Conservation (phyloP, 2,329 filamentous ascomycete genomes). For the Ceratocystis eucalypticola region DNA sequence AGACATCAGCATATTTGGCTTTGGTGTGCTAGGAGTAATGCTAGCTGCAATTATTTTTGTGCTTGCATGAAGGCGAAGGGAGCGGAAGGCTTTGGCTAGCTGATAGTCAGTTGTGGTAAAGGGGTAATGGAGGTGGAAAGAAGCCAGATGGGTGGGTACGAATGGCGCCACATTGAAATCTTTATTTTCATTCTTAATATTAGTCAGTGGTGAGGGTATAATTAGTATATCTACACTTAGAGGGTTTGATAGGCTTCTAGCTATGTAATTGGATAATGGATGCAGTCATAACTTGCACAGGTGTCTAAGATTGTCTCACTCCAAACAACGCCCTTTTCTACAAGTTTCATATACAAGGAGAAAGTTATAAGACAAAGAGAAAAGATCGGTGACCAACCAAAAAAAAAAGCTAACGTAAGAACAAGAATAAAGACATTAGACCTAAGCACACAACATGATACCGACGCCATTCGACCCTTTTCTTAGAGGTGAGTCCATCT, state of each 20-base stretch:
- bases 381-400: not conserved
- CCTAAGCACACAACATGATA: not conserved
- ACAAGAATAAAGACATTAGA: not conserved
- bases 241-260: not conserved
- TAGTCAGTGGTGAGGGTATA: not conserved
- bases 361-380: not conserved
- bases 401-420: not conserved
- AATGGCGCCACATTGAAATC: not conserved
- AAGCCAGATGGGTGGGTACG: not conserved
- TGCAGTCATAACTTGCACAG: too few species aligned
- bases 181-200: not conserved
- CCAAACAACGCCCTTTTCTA: too few species aligned
- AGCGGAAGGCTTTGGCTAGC: not conserved
- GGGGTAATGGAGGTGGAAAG: not conserved
- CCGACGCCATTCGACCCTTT: not conserved
- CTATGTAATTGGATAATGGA: not conserved
- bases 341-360: too few species aligned
- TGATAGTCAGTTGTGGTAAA: not conserved
- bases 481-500: not conserved
- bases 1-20: not conserved
- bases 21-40: constrained; percentile 5
- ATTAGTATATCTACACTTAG: not conserved
- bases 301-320: too few species aligned
- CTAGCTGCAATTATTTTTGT: constrained; percentile 9
- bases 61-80: not conserved